phyloP scores from a whole-genome alignment of 148 eudicot species.

The Silene conica region DNA sequence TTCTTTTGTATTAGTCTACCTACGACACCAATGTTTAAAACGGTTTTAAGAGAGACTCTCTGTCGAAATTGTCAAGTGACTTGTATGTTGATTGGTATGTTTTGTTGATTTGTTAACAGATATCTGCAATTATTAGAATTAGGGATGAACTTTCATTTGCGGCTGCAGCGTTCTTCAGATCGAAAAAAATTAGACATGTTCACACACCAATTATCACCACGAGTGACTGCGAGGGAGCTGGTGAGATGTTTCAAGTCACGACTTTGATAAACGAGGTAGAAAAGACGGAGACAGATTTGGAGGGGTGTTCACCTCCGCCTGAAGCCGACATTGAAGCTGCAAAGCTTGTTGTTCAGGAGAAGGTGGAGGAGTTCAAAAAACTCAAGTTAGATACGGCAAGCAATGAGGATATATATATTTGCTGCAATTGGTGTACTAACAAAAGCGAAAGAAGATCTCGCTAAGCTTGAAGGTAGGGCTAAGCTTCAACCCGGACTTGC shows the following conservation, averaged over 20 bases:
- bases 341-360: slow-evolving; percentile 48
- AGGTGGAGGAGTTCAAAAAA: slow-evolving; percentile 56
- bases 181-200: slow-evolving; percentile 64
- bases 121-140: slow-evolving; percentile 38
- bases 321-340: slow-evolving; percentile 69
- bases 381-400: slow-evolving; percentile 66
- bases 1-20: no score
- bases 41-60: no score
- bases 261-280: slow-evolving; percentile 72
- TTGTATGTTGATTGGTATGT: no score
- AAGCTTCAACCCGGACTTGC: slow-evolving; percentile 55
- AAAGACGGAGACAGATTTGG: slow-evolving; percentile 69
- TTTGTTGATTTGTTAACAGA: no score
- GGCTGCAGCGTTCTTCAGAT: slow-evolving; percentile 80
- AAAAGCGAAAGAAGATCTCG: slow-evolving; percentile 58
- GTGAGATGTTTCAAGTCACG: slow-evolving; percentile 98
- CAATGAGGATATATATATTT: slow-evolving; percentile 49
- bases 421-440: slow-evolving; percentile 63
- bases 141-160: slow-evolving; percentile 90
- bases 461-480: slow-evolving; percentile 58
- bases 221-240: slow-evolving; percentile 99
- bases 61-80: no score
- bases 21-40: no score
- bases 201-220: slow-evolving; percentile 95
- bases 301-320: slow-evolving; percentile 62